Conservation (phyloP, 257 asterid species). For the Linaria vulgaris region DNA sequence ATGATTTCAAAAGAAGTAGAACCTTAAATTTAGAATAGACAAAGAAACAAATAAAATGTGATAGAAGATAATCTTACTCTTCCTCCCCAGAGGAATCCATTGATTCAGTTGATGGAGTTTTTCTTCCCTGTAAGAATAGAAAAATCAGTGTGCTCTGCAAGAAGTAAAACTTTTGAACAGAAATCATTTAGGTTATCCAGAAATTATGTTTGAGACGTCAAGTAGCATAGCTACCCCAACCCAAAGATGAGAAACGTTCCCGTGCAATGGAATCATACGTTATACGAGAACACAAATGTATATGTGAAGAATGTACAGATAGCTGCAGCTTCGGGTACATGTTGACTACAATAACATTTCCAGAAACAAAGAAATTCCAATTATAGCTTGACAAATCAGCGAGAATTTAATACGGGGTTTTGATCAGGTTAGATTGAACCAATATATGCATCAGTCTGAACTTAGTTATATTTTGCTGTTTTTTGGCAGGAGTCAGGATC, state of each 20-base stretch:
- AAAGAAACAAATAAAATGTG: constrained; percentile 17
- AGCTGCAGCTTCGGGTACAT: neutral
- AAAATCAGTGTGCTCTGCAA: constrained; percentile 24
- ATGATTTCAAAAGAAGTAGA: neutral
- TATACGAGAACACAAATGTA: neutral
- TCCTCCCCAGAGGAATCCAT: constrained; percentile 93
- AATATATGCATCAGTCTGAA: constrained; percentile 17
- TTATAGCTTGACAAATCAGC: neutral
- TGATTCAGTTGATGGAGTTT: constrained; percentile 70
- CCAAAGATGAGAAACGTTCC: too few relatives aligned
- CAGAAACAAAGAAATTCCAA: neutral
- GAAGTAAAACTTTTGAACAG: constrained; percentile 5
- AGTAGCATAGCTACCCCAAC: neutral
- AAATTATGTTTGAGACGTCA: constrained; percentile 1
- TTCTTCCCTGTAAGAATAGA: constrained; percentile 54
- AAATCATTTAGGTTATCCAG: constrained; percentile 13
- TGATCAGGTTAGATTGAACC: constrained; percentile 9
- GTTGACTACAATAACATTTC: constrained; percentile 4
- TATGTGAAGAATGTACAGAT: neutral
- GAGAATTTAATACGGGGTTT: constrained; percentile 8
- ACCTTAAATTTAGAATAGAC: constrained; percentile 2
- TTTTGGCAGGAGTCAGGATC: neutral
- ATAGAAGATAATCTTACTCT: constrained; percentile 66
- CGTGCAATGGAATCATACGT: too few relatives aligned
- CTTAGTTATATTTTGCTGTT: constrained; percentile 5